These are phyloP conservation scores for Beauveria bassiana DNA, from an alignment of 2,329 filamentous ascomycete genomes.

Conservation along the genomic window DNA sequence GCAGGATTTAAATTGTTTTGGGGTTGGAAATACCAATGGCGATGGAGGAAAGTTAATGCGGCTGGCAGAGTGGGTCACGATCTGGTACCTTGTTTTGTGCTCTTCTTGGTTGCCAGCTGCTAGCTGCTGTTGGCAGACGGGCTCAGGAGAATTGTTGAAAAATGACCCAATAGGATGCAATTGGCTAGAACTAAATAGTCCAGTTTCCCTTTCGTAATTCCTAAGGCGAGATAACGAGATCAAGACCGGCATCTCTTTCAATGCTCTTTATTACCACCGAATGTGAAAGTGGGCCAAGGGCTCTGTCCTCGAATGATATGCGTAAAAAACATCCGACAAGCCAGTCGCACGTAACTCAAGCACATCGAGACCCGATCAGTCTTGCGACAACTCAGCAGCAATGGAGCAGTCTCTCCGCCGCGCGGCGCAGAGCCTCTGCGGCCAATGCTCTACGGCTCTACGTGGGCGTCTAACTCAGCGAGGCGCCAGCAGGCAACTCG, in stretches of 20 bases:
- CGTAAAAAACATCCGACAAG: conserved; percentile 6
- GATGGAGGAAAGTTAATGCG: conserved; percentile 14
- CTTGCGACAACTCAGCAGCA: not conserved
- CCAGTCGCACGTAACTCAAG: conserved; percentile 10
- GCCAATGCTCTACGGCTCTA: conserved; percentile 30
- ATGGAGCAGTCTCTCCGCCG: conserved; percentile 36
- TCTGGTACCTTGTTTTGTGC: not conserved
- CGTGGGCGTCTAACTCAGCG: conserved; percentile 19
- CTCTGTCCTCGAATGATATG: not conserved
- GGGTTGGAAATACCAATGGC: not conserved
- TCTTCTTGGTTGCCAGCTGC: no score
- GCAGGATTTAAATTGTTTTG: conserved; percentile 12
- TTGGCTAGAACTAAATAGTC: not conserved
- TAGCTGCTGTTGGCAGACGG: not conserved
- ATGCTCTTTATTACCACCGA: not conserved
- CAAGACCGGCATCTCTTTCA: not conserved
- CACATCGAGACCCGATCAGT: conserved; percentile 9
- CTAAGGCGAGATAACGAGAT: not conserved
- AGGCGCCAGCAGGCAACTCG: conserved; percentile 3
- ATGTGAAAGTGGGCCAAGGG: conserved; percentile 1
- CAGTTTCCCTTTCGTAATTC: not conserved
- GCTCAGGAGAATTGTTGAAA: not conserved
- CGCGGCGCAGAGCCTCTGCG: conserved; percentile 32
- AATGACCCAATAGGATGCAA: not conserved
- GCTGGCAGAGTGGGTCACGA: conserved; percentile 1